A percentile compares a stretch with the other conserved stretches of the same genome.
These are phyloP conservation scores for Stagonosporopsis vannaccii DNA, from an alignment of 2,329 filamentous ascomycete genomes.

Conservation along the genomic window DNA sequence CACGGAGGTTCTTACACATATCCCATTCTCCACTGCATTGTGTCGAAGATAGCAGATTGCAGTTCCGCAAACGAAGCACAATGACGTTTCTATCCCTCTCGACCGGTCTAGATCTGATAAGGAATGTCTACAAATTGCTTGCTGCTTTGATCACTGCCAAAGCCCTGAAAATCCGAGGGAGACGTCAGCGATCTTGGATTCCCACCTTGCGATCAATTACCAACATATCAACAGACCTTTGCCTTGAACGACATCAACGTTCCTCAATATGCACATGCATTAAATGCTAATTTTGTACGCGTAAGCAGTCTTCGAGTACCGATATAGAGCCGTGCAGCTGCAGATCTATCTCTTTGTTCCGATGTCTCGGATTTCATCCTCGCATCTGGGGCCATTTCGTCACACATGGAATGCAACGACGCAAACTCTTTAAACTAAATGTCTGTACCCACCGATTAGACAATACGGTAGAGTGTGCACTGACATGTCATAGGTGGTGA, in stretches of 20 bases:
- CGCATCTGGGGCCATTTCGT: background rate
- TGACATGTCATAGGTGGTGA: background rate
- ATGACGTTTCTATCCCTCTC: background rate
- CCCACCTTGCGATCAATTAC: background rate
- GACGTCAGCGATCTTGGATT: background rate
- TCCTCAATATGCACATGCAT: background rate
- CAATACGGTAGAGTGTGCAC: background rate
- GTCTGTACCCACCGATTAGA: background rate
- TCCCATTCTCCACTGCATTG: background rate
- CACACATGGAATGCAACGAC: background rate
- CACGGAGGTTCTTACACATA: too few species aligned
- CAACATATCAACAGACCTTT: background rate
- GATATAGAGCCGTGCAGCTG: background rate
- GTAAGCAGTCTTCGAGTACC: background rate
- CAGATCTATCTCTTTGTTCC: slow-evolving; percentile 6
- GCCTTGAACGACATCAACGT: background rate
- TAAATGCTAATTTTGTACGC: background rate
- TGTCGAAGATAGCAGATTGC: background rate
- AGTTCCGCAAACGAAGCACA: background rate
- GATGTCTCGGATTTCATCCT: background rate
- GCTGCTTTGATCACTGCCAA: background rate
- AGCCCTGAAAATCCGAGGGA: background rate
- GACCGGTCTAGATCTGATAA: background rate
- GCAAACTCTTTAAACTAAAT: background rate
- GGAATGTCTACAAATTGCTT: background rate